phyloP scores from a whole-genome alignment of 2,329 filamentous ascomycete species.

The Phaeosphaeriaceae sp. region DNA sequence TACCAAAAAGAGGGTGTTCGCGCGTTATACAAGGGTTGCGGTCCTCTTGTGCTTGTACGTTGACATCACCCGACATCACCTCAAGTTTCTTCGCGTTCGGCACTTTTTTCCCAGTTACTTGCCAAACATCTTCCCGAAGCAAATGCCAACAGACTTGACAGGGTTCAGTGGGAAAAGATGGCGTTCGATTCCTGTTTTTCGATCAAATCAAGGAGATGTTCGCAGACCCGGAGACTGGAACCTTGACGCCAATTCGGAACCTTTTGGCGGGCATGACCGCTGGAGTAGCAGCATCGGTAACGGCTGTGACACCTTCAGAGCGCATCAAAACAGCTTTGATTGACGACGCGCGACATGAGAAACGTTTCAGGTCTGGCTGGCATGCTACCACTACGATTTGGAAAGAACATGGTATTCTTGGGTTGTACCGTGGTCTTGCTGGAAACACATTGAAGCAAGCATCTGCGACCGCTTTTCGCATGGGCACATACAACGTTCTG shows the following conservation, averaged over 20 bases:
- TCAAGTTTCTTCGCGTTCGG: not conserved
- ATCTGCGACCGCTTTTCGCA: slow-evolving; percentile 67
- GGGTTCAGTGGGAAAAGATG: slow-evolving; percentile 71
- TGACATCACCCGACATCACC: not conserved
- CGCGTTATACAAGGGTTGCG: slow-evolving; percentile 70
- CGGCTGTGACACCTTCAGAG: slow-evolving; percentile 74
- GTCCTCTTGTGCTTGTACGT: slow-evolving; percentile 62
- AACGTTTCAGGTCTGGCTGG: slow-evolving; percentile 58
- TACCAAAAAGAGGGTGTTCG: slow-evolving; percentile 64
- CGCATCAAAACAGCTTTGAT: slow-evolving; percentile 74
- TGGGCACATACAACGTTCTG: slow-evolving; percentile 70
- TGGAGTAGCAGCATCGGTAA: slow-evolving; percentile 67
- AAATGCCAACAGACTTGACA: slow-evolving; percentile 21
- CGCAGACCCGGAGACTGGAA: slow-evolving; percentile 64
- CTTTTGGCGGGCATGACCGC: slow-evolving; percentile 71
- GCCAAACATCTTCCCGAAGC: not conserved
- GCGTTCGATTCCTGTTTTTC: slow-evolving; percentile 71
- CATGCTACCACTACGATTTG: slow-evolving; percentile 62
- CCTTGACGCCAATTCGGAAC: slow-evolving; percentile 63
- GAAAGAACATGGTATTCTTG: slow-evolving; percentile 62
- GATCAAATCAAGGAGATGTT: slow-evolving; percentile 69
- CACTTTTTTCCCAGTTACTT: not conserved
- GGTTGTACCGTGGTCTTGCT: slow-evolving; percentile 65
- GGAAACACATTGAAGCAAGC: slow-evolving; percentile 71
- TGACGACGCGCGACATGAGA: slow-evolving; percentile 64